Evolutionary conservation across 192 early-diverging fungal species (phyloP).

Genomic region (Coemansia aciculifera): DNA sequence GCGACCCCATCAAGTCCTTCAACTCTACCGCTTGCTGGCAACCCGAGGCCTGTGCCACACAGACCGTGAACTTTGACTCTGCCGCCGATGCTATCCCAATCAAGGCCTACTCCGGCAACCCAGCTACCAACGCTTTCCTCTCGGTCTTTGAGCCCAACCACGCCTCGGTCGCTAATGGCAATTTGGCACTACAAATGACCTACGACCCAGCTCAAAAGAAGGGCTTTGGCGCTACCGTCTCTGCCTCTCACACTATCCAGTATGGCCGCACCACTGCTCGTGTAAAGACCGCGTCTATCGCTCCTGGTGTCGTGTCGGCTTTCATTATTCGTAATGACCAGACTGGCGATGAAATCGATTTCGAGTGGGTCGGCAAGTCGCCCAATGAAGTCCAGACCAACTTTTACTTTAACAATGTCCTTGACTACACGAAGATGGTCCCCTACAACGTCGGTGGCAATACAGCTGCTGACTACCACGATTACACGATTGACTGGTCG

Average conservation of each 20-base stretch:
- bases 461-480: conserved; percentile 56
- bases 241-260: conserved; percentile 50
- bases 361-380: conserved; percentile 64
- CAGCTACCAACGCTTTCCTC: conserved; percentile 48
- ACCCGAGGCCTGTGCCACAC: conserved; percentile 35
- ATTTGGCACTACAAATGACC: conserved; percentile 38
- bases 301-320: conserved; percentile 60
- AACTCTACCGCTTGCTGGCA: conserved; percentile 49
- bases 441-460: conserved; percentile 34
- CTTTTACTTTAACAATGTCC: conserved; percentile 59
- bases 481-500: conserved; percentile 65
- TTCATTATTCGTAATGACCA: conserved; percentile 57
- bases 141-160: conserved; percentile 48
- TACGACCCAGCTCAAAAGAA: conserved; percentile 50
- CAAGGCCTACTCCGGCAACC: conserved; percentile 30
- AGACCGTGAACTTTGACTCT: conserved; percentile 38
- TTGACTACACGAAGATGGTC: conserved; percentile 60
- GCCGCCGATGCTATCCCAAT: conserved; percentile 31
- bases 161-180: conserved; percentile 16
- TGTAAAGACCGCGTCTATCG: conserved; percentile 57
- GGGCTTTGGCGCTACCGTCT: conserved; percentile 62
- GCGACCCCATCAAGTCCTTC: conserved; percentile 49
- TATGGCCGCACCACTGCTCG: conserved; percentile 63
- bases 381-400: conserved; percentile 63
- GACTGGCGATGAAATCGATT: conserved; percentile 69